phyloP scores from a whole-genome alignment of 139 green algal genomes.

The Axilococcus clingmanii region DNA sequence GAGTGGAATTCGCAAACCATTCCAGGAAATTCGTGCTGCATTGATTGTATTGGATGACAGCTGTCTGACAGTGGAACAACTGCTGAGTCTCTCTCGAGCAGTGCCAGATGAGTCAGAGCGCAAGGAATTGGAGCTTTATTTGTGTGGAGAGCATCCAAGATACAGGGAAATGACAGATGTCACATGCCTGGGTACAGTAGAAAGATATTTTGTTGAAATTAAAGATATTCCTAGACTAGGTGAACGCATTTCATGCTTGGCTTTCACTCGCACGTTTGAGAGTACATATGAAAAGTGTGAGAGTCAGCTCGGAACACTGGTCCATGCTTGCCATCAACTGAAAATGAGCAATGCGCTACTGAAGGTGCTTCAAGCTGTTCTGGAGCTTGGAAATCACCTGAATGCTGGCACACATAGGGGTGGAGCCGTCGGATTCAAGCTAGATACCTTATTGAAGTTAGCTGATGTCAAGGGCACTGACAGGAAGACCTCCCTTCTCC shows the following conservation, averaged over 20 bases:
- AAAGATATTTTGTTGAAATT: conserved; percentile 74
- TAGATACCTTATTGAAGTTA: conserved; percentile 58
- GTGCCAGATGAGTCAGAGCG: conserved; percentile 52
- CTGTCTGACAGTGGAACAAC: conserved; percentile 50
- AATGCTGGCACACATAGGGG: conserved; percentile 54
- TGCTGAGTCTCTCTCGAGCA: conserved; percentile 42
- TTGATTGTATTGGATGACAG: conserved; percentile 54
- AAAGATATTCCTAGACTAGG: conserved; percentile 60
- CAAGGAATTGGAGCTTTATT: conserved; percentile 42
- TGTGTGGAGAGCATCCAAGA: conserved; percentile 42
- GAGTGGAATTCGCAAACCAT: conserved; percentile 49
- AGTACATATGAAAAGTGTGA: conserved; percentile 20
- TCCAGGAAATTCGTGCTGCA: conserved; percentile 45
- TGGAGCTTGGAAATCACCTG: conserved; percentile 58
- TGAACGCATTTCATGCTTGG: conserved; percentile 52
- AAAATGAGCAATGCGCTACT: conserved; percentile 39
- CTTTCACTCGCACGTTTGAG: conserved; percentile 48
- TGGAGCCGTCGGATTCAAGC: conserved; percentile 43
- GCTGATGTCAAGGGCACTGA: conserved; percentile 52
- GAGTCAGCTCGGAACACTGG: conserved; percentile 35
- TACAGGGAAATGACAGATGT: conserved; percentile 40
- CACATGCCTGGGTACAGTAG: conserved; percentile 52
- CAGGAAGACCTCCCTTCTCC: conserved; percentile 61
- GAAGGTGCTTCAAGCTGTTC: conserved; percentile 47
- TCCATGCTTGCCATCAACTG: conserved; percentile 31